Evolutionary conservation across 2,329 filamentous ascomycete genomes (phyloP).

Genomic region (Atkinsonella texensis): DNA sequence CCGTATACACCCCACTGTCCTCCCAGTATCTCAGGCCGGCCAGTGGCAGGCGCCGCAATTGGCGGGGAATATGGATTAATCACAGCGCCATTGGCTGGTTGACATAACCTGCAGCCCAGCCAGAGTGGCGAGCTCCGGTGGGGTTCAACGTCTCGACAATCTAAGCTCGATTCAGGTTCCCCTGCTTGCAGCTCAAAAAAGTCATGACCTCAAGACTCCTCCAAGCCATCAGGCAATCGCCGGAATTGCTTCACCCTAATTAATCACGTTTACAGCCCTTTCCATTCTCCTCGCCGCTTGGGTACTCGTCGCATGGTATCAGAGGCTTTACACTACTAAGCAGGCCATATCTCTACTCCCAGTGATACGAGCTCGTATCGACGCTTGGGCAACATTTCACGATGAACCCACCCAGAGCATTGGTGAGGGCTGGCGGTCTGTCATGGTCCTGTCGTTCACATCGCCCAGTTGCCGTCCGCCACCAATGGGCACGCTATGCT

Average conservation of each 20-base stretch:
- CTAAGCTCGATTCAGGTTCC: no score
- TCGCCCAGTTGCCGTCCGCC: constrained; percentile 10
- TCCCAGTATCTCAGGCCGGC: background rate
- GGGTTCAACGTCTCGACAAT: no score
- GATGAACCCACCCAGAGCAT: constrained; percentile 21
- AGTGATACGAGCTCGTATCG: background rate
- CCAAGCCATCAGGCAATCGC: background rate
- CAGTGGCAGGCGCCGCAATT: background rate
- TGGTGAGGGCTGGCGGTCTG: constrained; percentile 16
- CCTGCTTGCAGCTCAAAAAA: background rate
- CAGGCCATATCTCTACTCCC: background rate
- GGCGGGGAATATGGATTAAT: background rate
- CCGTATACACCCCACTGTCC: no score
- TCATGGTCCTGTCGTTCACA: constrained; percentile 13
- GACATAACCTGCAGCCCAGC: background rate
- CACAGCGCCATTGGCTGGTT: background rate
- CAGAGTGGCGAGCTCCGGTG: no score
- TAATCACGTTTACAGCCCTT: background rate
- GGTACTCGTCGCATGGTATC: background rate
- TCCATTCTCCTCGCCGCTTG: background rate
- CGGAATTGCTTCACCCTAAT: background rate
- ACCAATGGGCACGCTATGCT: constrained; percentile 19
- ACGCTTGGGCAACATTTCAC: background rate
- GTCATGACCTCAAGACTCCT: constrained; percentile 2
- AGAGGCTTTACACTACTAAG: background rate